Evolutionary conservation across 208 protist species (phyloP), one percentile per base, ranked within the genome.

Genomic region (Trypanosoma lewisi): DNA sequence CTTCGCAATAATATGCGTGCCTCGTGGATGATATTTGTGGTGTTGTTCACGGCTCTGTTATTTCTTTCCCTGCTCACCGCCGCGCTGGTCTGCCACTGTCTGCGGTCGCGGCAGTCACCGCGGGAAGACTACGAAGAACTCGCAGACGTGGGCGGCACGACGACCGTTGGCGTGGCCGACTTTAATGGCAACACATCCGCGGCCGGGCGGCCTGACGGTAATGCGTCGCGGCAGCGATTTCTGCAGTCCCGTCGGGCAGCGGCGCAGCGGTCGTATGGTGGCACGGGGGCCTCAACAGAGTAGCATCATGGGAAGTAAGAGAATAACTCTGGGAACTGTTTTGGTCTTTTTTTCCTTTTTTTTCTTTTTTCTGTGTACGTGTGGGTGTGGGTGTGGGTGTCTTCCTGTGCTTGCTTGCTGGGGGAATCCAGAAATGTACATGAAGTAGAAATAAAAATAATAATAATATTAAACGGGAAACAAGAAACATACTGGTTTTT

Each of bases 201-300:
- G 8, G 12, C 14, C 2, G 12, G 19, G 2, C 21, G 44, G 27
- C 14, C 34, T 23, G 67, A 75, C n/a, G 83, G 83, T 19, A 90
- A 83, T 64, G 55, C 78, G 8, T 89, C 87, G 4, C 70, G 87
- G 1, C 78, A 86, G 60, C 79, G 76, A 17, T 94, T 94, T 61
- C 59, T 90, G 23, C 71, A 89, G 53, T 76, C 79, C 21, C 81
- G 87, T 11, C 65, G 69, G 48, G 66, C 58, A 50, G 68, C 71
- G 1, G 74, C 75, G 19, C 39, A 44, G 11, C 12, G 14, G 39
- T 44, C 39, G 39, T 44, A 44, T 17, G 39, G 19, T 17, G 39
- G 14, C 39, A 44, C 39, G 2, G 39, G 2, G 11, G 19, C 6
- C 2, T 17, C 39, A 9, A 44, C 39, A 44, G 19, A 44, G 2